phyloP scores from a whole-genome alignment of 305 asterid genomes.

The Ilex paraguariensis region DNA sequence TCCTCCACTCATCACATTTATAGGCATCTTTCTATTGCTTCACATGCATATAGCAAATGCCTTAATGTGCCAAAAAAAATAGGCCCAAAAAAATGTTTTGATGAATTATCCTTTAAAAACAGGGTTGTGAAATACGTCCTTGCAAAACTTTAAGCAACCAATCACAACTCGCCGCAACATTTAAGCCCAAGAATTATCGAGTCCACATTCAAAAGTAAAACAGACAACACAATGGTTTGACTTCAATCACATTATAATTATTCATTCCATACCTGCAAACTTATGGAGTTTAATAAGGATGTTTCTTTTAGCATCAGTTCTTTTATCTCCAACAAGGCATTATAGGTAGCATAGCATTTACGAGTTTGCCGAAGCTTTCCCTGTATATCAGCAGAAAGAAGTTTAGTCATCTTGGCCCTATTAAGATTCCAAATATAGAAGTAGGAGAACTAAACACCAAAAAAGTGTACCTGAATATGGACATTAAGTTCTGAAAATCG shows the following conservation, averaged over 20 bases:
- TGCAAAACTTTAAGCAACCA: neutral
- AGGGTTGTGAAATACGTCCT: neutral
- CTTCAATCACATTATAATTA: neutral
- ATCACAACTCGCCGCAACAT: too few relatives aligned
- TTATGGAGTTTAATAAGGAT: conserved; percentile 72
- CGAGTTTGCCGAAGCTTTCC: conserved; percentile 57
- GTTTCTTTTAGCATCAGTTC: conserved; percentile 83
- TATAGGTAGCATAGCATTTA: conserved; percentile 67
- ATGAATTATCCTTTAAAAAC: too few relatives aligned
- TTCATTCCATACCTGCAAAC: conserved; percentile 53
- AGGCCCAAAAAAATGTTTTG: too few relatives aligned
- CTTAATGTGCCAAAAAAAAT: too few relatives aligned
- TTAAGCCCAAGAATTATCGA: too few relatives aligned
- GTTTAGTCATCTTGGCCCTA: neutral
- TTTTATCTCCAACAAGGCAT: conserved; percentile 73
- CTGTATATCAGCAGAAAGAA: neutral
- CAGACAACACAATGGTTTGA: too few relatives aligned
- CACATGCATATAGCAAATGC: too few relatives aligned
- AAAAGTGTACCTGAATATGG: conserved; percentile 55
- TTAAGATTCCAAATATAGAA: too few relatives aligned
- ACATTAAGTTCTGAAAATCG: conserved; percentile 68
- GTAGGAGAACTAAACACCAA: neutral
- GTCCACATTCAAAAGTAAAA: too few relatives aligned
- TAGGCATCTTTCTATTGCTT: too few relatives aligned
- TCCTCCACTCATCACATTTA: too few relatives aligned